Conservation (phyloP, 2,329 filamentous ascomycete genomes). For the Pestalotiopsis sp. region DNA sequence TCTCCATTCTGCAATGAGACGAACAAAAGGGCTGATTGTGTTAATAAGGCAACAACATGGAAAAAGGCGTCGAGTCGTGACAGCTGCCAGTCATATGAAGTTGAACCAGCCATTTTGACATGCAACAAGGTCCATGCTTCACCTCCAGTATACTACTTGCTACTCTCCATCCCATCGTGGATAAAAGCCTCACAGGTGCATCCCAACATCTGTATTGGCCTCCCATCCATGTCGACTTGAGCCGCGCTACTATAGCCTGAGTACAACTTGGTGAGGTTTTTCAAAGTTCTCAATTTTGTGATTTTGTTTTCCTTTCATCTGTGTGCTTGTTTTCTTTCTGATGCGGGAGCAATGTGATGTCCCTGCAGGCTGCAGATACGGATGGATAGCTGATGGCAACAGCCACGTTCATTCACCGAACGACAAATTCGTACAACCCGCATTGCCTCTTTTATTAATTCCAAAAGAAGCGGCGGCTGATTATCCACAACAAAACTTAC, state of each 20-base stretch:
- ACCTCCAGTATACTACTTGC: too few species aligned
- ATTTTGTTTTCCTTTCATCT: not conserved
- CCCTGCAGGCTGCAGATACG: not conserved
- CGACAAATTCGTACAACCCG: not conserved
- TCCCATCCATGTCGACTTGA: too few species aligned
- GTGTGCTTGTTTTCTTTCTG: not conserved
- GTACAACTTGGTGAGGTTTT: not conserved
- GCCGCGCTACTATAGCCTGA: not conserved
- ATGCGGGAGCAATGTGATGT: not conserved
- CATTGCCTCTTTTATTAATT: not conserved
- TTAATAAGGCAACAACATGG: not conserved
- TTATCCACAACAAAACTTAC: not conserved
- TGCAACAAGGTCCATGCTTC: too few species aligned
- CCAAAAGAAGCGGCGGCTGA: not conserved
- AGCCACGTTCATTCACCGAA: not conserved
- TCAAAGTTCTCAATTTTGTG: not conserved
- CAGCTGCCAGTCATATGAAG: not conserved
- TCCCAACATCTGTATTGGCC: too few species aligned
- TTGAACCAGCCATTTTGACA: too few species aligned
- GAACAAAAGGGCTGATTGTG: not conserved
- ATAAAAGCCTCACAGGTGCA: too few species aligned
- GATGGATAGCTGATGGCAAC: not conserved
- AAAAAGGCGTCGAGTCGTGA: not conserved
- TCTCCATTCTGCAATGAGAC: not conserved
- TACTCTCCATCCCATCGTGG: too few species aligned